A percentile compares a stretch with the other conserved stretches of the same genome.
phyloP scores from a whole-genome alignment of 225 moss, liverwort and hornwort genomes.

The Physcomitrellopsis africana region DNA sequence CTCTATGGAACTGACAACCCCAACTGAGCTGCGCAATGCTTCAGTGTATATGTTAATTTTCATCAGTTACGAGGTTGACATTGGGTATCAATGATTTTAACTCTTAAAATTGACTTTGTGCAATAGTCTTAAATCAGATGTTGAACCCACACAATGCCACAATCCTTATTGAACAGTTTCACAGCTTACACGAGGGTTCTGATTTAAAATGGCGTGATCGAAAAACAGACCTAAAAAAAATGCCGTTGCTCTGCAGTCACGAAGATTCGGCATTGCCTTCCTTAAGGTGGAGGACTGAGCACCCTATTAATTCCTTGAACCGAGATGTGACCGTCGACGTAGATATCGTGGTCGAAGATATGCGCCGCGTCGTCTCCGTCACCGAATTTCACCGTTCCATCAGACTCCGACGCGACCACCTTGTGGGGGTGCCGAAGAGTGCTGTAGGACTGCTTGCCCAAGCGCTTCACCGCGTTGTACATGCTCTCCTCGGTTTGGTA shows the following conservation, averaged over 20 bases:
- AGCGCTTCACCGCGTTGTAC: conserved; percentile 78
- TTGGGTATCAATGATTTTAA: too few relatives aligned
- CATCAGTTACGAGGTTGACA: too few relatives aligned
- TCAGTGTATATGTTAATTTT: too few relatives aligned
- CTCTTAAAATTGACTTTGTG: too few relatives aligned
- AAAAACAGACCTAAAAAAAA: conserved; percentile 23
- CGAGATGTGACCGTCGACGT: conserved; percentile 82
- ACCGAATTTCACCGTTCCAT: conserved; percentile 86
- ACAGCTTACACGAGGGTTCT: too few relatives aligned
- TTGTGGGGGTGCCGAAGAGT: conserved; percentile 61
- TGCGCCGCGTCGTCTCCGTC: conserved; percentile 54
- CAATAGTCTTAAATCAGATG: too few relatives aligned
- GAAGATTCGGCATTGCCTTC: background rate
- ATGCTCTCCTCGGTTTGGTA: conserved; percentile 97
- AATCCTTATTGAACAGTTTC: too few relatives aligned
- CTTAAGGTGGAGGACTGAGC: conserved; percentile 52
- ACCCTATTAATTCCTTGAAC: conserved; percentile 87
- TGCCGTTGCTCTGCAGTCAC: background rate
- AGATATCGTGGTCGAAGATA: conserved; percentile 81
- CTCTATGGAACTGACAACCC: too few relatives aligned
- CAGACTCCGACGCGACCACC: conserved; percentile 66
- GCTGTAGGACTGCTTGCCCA: conserved; percentile 64
- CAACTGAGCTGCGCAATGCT: too few relatives aligned
- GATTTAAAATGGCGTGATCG: too few relatives aligned
- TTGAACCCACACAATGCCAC: too few relatives aligned